phyloP scores from a whole-genome alignment of 2,329 filamentous ascomycete species.

The Aspergillus candidus region DNA sequence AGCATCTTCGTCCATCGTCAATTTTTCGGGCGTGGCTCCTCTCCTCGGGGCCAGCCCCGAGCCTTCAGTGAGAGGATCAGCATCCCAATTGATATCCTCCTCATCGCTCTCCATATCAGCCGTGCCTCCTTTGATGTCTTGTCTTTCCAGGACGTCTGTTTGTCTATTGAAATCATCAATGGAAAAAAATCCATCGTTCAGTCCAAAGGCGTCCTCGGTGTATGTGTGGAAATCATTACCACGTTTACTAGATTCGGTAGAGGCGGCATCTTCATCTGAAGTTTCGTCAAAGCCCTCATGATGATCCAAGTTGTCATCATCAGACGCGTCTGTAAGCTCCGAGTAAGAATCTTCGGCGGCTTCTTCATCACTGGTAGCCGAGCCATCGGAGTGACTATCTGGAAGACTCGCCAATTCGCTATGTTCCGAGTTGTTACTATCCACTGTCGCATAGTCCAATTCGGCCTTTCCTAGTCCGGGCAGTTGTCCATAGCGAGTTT shows the following conservation, averaged over 20 bases:
- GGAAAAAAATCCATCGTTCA: conserved; percentile 97
- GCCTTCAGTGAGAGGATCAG: conserved; percentile 58
- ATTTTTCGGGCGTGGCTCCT: conserved; percentile 33
- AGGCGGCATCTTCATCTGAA: conserved; percentile 18
- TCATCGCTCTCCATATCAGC: conserved; percentile 72
- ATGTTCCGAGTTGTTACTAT: background rate
- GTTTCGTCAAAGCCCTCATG: conserved; percentile 9
- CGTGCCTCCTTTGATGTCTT: conserved; percentile 70
- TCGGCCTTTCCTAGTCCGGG: conserved; percentile 8
- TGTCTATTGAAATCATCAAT: conserved; percentile 97
- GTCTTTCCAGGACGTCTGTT: conserved; percentile 80
- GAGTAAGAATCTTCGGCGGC: background rate
- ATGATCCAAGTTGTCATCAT: conserved; percentile 6
- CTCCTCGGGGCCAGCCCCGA: conserved; percentile 6
- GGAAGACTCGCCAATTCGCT: background rate
- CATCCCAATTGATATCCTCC: conserved; percentile 77
- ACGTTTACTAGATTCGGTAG: conserved; percentile 22
- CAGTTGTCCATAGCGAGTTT: conserved; percentile 18
- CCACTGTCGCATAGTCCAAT: conserved; percentile 1
- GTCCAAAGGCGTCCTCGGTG: conserved; percentile 67
- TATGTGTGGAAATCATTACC: conserved; percentile 47
- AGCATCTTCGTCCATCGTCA: conserved; percentile 59
- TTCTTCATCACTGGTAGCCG: too few relatives aligned
- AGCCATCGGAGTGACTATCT: too few relatives aligned
- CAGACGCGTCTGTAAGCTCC: conserved; percentile 6